Evolutionary conservation across 257 asterid species (phyloP), one percentile per base, ranked within the genome.

Genomic region (Phtheirospermum japonicum): DNA sequence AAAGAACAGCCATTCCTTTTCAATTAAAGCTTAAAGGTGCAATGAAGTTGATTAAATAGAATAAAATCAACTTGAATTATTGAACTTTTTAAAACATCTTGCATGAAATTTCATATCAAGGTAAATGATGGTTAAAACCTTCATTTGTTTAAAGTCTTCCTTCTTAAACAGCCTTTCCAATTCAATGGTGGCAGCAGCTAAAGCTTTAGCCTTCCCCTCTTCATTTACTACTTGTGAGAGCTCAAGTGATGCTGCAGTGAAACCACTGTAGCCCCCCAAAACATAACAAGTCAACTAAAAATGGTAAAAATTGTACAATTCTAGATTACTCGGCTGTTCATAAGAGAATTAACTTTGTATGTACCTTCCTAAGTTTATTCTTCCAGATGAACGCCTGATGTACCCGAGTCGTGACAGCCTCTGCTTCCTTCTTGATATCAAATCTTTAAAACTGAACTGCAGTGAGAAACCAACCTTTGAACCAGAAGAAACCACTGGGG

Each of bases 151-250:
- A 64, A 93, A 93, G 71, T 89, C 88, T 71, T 82, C 96, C 81
- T 92, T 93, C 81, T 75, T 87, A 76, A 93, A 93, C 56, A 93
- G 80, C 71, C 85, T 83, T 72, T 93, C 97, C 82, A 93, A 75
- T 83, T 93, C 99, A 58, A 61, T 79, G 55, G 97, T 77, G 31
- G 99, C 99, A 76, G 93, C 97, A 76, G 82, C 90, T 71, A 93
- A 80, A 69, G 92, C 95, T 42, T 70, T 76, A 67, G 84, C 79
- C 74, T 93, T 89, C 53, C 79, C 95, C 68, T 80, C 97, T 49
- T 87, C 95, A 77, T 76, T 82, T 69, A 31, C 75, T 67, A 62
- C 68, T 72, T 82, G 83, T 1, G 94, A 77, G 65, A 82, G 87
- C 80, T 85, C 97, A 67, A 93, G 65, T 49, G 99, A 80, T 75